A percentile compares a stretch with the other conserved stretches of the same genome.
phyloP scores from a whole-genome alignment of 2,329 filamentous ascomycete species.

The Botryosphaeria dothidea region DNA sequence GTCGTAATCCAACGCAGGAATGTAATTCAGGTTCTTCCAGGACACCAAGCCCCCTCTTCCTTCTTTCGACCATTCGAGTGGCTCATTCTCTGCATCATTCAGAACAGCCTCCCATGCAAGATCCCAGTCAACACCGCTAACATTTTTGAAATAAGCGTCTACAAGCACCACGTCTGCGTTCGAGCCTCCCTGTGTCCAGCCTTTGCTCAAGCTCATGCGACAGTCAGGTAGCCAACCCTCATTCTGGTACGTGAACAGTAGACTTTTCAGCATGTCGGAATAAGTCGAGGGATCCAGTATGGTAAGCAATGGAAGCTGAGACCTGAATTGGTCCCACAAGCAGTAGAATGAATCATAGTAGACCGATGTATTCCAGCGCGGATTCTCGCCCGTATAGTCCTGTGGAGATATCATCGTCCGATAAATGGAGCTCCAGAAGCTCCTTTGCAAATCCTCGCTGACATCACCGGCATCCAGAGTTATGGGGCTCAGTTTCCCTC shows the following conservation, averaged over 20 bases:
- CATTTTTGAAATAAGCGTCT: conserved; percentile 69
- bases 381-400: conserved; percentile 51
- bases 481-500: conserved; percentile 41
- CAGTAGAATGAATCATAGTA: conserved; percentile 63
- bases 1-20: conserved; percentile 43
- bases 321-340: conserved; percentile 50
- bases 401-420: conserved; percentile 48
- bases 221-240: conserved; percentile 76
- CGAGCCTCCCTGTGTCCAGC: conserved; percentile 73
- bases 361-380: conserved; percentile 45
- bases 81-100: conserved; percentile 41
- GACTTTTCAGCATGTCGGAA: conserved; percentile 66
- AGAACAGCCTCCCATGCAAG: conserved; percentile 39
- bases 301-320: conserved; percentile 65
- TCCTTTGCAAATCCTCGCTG: conserved; percentile 38
- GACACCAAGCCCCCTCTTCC: conserved; percentile 39
- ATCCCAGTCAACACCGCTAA: conserved; percentile 48
- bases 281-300: conserved; percentile 66
- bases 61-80: conserved; percentile 40
- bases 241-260: conserved; percentile 72
- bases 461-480: conserved; percentile 38
- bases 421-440: conserved; percentile 49
- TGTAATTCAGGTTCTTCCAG: conserved; percentile 39
- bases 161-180: conserved; percentile 73
- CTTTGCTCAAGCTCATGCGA: conserved; percentile 74